Evolutionary conservation across 441 rosid genomes (phyloP), one percentile per base, ranked within the genome.

Genomic region (Capsella rubella): DNA sequence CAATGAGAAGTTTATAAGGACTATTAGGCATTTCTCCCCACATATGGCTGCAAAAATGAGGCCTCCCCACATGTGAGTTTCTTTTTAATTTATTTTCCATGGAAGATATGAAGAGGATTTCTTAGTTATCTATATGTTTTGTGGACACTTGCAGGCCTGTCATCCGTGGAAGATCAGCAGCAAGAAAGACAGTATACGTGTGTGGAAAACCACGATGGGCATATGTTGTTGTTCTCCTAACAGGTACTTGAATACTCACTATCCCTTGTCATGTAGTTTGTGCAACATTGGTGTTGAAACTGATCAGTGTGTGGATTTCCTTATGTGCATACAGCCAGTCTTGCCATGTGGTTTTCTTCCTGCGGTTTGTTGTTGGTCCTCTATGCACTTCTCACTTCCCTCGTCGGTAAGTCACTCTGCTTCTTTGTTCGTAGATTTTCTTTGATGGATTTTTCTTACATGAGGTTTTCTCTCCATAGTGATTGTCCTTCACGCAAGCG

Each of bases 21-120:
- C 89, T 40, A 88, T 90, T 75, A 91, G 99, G 78, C 97, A 84
- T 73, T 80, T 95, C 82, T 95, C 97, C 72, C 99, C 99, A 58
- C 96, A 87, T 81, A 54, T 95, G 77, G 99, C 99, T 34, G 98
- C 97, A 71, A 95, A 91, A 82, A 89, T 95, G 99, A 91, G 99
- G 80, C 96, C 97, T 80, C 93, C 98, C 56, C 95, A 82, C 64
- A 92, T 93, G 97, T 95, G 79, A 78, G 96, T 75, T 54, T 42
- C 56, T 3, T 69, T 58, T 43, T 32, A 25, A 67, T 37, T 49
- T 29, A 51, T n/a, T 73, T 42, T 55, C 18, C 50, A 12, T 64
- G 10, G 63, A 71, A 65, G 39, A 25, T 71, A 7, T 67, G 2
- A 27, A 72, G 46, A 61, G n/a, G 11, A 16, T 13, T 43, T 49